These are phyloP conservation scores for Starmerella floricola DNA, from an alignment of 805 yeast genomes.

Conservation along the genomic window DNA sequence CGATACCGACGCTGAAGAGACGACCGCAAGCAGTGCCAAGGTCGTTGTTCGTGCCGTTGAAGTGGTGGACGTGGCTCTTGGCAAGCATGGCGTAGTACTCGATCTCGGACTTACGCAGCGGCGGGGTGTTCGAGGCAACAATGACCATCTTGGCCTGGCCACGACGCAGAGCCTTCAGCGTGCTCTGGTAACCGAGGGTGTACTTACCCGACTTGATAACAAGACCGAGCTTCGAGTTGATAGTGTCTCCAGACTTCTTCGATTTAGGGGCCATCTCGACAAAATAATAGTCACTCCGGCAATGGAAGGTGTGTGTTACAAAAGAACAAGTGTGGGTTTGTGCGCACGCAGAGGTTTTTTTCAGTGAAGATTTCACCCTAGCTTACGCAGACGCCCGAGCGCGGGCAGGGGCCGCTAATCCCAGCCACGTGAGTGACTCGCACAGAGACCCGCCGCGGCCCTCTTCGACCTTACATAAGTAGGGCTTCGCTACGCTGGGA, in stretches of 20 bases:
- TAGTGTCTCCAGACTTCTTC: slow-evolving; percentile 80
- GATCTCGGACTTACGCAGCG: slow-evolving; percentile 98
- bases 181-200: slow-evolving; percentile 99
- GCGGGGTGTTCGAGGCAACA: slow-evolving; percentile 99
- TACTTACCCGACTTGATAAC: slow-evolving; percentile 98
- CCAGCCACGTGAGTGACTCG: too few relatives aligned
- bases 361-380: background rate
- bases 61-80: slow-evolving; percentile 94
- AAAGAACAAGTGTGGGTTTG: background rate
- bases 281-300: slow-evolving; percentile 74
- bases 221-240: slow-evolving; percentile 96
- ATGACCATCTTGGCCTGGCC: slow-evolving; percentile 98
- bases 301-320: background rate
- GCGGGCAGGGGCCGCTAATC: too few relatives aligned
- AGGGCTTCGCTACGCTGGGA: slow-evolving; percentile 3
- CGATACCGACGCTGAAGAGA: slow-evolving; percentile 98
- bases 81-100: slow-evolving; percentile 99
- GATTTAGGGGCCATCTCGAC: slow-evolving; percentile 99
- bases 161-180: slow-evolving; percentile 94
- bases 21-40: slow-evolving; percentile 99
- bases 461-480: background rate
- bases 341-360: background rate
- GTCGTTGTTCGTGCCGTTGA: slow-evolving; percentile 99
- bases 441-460: too few relatives aligned
- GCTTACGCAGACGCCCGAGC: too few relatives aligned